Percentiles rank a stretch among this genome's conserved stretches.
These are phyloP conservation scores for Metarhizium brunneum DNA, from an alignment of 2,329 filamentous ascomycete genomes.

Conservation along the genomic window DNA sequence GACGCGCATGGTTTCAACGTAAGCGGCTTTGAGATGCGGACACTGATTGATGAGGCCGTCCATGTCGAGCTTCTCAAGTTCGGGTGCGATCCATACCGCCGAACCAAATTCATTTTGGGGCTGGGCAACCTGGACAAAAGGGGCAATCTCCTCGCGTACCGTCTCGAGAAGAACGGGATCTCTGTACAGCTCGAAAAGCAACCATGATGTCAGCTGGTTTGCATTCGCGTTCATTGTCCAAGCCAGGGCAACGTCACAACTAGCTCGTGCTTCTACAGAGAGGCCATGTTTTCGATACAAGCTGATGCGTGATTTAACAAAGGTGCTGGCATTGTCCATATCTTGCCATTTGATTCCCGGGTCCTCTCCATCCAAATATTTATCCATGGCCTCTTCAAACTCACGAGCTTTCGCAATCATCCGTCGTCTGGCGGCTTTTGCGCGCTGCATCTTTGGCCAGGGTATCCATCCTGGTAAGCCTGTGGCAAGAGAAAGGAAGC, in stretches of 20 bases:
- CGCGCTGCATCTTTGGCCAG: slow-evolving; percentile 21
- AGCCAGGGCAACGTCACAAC: slow-evolving; percentile 24
- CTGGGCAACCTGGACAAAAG: slow-evolving; percentile 20
- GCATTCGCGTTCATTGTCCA: slow-evolving; percentile 31
- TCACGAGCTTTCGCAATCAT: slow-evolving; percentile 21
- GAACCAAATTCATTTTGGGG: slow-evolving; percentile 26
- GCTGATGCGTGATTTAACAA: slow-evolving; percentile 21
- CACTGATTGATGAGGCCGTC: slow-evolving; percentile 25
- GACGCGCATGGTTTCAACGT: slow-evolving; percentile 30
- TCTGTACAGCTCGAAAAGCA: slow-evolving; percentile 30
- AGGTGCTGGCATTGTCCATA: slow-evolving; percentile 24
- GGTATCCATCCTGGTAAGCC: slow-evolving; percentile 24
- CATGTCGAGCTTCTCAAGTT: slow-evolving; percentile 24
- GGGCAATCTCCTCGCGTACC: slow-evolving; percentile 28
- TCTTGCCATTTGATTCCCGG: slow-evolving; percentile 26
- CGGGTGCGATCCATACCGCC: slow-evolving; percentile 25
- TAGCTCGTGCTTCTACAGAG: slow-evolving; percentile 21
- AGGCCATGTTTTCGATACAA: slow-evolving; percentile 20
- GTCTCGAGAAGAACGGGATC: slow-evolving; percentile 27
- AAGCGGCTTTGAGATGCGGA: slow-evolving; percentile 28
- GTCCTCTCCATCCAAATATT: slow-evolving; percentile 21
- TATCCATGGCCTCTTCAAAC: slow-evolving; percentile 26
- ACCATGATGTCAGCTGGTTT: slow-evolving; percentile 29
- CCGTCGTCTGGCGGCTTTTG: slow-evolving; percentile 18
- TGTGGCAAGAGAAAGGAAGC: slow-evolving; percentile 21